Base-by-base conservation (phyloP, 2,329 filamentous ascomycete species). In the Emergomyces africanus region DNA sequence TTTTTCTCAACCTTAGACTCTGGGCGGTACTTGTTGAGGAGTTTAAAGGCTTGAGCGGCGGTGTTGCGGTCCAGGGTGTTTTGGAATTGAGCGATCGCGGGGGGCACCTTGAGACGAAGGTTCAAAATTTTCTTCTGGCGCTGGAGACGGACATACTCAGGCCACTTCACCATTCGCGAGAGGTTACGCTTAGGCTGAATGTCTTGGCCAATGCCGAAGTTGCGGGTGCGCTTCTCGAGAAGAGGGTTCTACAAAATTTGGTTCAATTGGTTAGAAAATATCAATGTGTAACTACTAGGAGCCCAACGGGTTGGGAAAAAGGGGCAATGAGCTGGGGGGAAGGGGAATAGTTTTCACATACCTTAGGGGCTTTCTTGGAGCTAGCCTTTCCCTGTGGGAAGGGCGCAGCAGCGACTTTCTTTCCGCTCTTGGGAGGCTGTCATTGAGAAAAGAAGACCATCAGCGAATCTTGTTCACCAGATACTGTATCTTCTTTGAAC, bases 361-460 rank as follows among this genome's bases (percentile, higher is more conserved):
- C 94, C 91, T 97, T 99, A 72, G 90, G 84, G 69, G 84, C 83
- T 88, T 97, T 99, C 89, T 96, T 96, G 66, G 77, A 73, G 72
- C 84, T 84, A 81, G 91, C 89, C 86, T 95, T 96, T 74, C 86
- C 84, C 82, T 91, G 86, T 75, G 90, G 89, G 86, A 95, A 96
- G 78, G 94, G 94, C 81, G 94, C 90, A 77, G 94, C 83, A 73
- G 94, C 94, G 80, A 89, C 87, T 85, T 96, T 97, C 89, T 96
- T 97, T 83, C 90, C 90, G 73, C 77, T 72, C 83, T 97, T 99
- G 77, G 92, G 89, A 88, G 94, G 90, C 94, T 97, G 83, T 97
- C 91, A 97, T 97, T 94, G 92, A 97, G 92, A 90, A 95, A 94
- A 88, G 95, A 94, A 88, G 95, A 90, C 89, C 74, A 90, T 95